These are phyloP conservation scores for Wickerhamomyces alni DNA, from an alignment of 805 yeast genomes.

Conservation along the genomic window DNA sequence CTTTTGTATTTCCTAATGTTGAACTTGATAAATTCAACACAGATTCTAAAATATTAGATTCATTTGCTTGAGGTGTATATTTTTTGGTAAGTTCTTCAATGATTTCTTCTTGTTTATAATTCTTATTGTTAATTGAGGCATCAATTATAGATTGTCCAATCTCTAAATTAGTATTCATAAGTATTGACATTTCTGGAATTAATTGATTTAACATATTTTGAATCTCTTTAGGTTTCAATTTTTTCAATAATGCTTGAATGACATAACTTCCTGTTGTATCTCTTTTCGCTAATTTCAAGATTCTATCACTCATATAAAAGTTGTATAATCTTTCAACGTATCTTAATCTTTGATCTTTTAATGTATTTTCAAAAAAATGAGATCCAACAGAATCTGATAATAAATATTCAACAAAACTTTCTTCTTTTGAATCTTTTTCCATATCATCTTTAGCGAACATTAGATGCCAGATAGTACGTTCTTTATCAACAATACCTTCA, in stretches of 20 bases:
- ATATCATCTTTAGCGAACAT: slow-evolving; percentile 47
- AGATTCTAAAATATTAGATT: slow-evolving; percentile 52
- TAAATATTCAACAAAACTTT: slow-evolving; percentile 76
- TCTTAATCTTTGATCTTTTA: slow-evolving; percentile 59
- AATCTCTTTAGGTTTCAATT: slow-evolving; percentile 57
- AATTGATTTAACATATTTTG: slow-evolving; percentile 55
- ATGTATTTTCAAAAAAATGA: slow-evolving; percentile 74
- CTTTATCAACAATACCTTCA: slow-evolving; percentile 76
- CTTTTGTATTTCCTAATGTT: slow-evolving; percentile 75
- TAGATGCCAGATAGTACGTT: slow-evolving; percentile 62
- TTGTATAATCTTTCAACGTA: slow-evolving; percentile 66
- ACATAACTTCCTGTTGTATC: slow-evolving; percentile 83
- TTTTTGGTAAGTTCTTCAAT: slow-evolving; percentile 41
- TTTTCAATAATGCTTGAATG: slow-evolving; percentile 62
- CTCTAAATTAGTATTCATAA: slow-evolving; percentile 64
- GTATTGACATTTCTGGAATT: slow-evolving; percentile 57
- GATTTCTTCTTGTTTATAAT: slow-evolving; percentile 56
- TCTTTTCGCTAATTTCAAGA: slow-evolving; percentile 68
- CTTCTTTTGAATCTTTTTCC: slow-evolving; percentile 55
- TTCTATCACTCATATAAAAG: slow-evolving; percentile 67
- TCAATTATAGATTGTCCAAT: slow-evolving; percentile 62
- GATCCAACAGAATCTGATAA: slow-evolving; percentile 89
- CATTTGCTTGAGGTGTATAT: slow-evolving; percentile 33
- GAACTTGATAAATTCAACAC: slow-evolving; percentile 59
- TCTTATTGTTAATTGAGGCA: slow-evolving; percentile 51